These are phyloP conservation scores for Sporobolomyces phaffii DNA, from an alignment of 768 basidiomycete species.

Conservation along the genomic window DNA sequence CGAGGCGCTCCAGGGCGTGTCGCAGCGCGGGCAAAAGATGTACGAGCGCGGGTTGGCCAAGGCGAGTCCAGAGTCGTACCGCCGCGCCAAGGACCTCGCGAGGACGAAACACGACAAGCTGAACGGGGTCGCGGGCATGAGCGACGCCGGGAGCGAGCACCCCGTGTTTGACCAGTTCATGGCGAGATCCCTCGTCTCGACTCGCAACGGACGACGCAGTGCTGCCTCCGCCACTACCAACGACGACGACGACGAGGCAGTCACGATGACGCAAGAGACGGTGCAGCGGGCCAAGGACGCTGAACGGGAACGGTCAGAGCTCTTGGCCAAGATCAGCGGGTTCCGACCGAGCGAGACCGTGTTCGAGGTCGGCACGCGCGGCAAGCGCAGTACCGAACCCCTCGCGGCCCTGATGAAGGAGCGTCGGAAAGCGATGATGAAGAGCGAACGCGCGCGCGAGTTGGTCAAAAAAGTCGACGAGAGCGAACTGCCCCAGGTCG, in stretches of 20 bases:
- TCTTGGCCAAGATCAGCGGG: slow-evolving; percentile 68
- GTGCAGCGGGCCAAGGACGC: slow-evolving; percentile 41
- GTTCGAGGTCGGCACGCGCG: slow-evolving; percentile 77
- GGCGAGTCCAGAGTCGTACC: slow-evolving; percentile 76
- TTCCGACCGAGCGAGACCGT: slow-evolving; percentile 86
- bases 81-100: slow-evolving; percentile 79
- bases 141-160: slow-evolving; percentile 58
- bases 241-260: no score
- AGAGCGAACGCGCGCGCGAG: slow-evolving; percentile 42
- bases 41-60: slow-evolving; percentile 91
- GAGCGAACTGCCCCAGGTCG: slow-evolving; percentile 44
- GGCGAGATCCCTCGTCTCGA: neutral
- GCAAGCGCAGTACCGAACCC: slow-evolving; percentile 56
- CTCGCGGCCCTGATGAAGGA: slow-evolving; percentile 74
- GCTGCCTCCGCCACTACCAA: neutral
- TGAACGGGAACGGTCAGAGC: slow-evolving; percentile 58
- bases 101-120: slow-evolving; percentile 46
- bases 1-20: slow-evolving; percentile 63
- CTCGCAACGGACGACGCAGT: neutral
- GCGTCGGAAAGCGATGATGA: slow-evolving; percentile 68
- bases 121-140: slow-evolving; percentile 52
- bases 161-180: slow-evolving; percentile 51
- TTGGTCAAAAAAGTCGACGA: slow-evolving; percentile 29
- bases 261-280: neutral
- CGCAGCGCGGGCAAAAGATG: slow-evolving; percentile 82